These are phyloP conservation scores for Arthrocladium fulminans DNA, from an alignment of 2,329 filamentous ascomycete species.

Conservation along the genomic window DNA sequence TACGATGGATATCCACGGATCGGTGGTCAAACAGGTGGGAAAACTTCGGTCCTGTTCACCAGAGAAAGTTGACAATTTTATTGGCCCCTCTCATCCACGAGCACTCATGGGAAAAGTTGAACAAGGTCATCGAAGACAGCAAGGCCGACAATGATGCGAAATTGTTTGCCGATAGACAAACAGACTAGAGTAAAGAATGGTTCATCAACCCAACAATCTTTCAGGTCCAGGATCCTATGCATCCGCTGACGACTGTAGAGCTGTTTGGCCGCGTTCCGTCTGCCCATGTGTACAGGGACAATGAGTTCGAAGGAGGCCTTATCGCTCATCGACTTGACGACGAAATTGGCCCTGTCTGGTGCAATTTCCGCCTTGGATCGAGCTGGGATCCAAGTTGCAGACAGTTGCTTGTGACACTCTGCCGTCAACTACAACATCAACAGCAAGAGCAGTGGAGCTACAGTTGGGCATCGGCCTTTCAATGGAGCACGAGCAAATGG, in stretches of 20 bases:
- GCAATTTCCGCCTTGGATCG: conserved; percentile 36
- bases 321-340: conserved; percentile 32
- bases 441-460: conserved; percentile 55
- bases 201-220: conserved; percentile 81
- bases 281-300: conserved; percentile 70
- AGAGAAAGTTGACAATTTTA: conserved; percentile 65
- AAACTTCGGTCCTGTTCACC: conserved; percentile 63
- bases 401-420: conserved; percentile 30
- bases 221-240: conserved; percentile 60
- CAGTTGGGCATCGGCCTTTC: conserved; percentile 66
- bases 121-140: conserved; percentile 67
- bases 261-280: conserved; percentile 73
- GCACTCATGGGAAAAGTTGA: conserved; percentile 71
- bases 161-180: conserved; percentile 64
- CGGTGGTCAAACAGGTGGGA: conserved; percentile 65
- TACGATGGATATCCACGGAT: conserved; percentile 65
- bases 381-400: conserved; percentile 29
- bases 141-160: conserved; percentile 65
- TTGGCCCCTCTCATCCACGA: conserved; percentile 82
- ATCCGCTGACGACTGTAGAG: conserved; percentile 67
- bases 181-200: conserved; percentile 71
- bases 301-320: conserved; percentile 38
- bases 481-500: conserved; percentile 60
- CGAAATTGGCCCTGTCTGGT: conserved; percentile 36
- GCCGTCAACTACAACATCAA: conserved; percentile 39